A percentile compares a stretch with the other conserved stretches of the same genome.
Evolutionary conservation across 2,329 filamentous ascomycete genomes (phyloP).

Genomic region (Talaromyces rugulosus): DNA sequence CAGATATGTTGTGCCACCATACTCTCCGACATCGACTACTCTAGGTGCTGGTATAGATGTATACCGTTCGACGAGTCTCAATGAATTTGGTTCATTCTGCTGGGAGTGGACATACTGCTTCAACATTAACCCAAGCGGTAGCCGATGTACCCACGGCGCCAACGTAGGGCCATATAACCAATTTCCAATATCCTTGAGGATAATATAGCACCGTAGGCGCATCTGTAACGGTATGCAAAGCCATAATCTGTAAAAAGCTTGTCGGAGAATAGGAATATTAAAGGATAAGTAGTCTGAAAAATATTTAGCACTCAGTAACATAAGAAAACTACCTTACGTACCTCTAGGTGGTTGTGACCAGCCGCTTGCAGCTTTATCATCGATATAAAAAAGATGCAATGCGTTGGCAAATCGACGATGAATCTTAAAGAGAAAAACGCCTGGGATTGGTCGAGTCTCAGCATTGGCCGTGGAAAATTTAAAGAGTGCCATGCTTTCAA

Average conservation of each 20-base stretch:
- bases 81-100: neutral
- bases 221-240: neutral
- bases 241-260: neutral
- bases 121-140: neutral
- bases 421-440: constrained; percentile 9
- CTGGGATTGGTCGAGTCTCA: constrained; percentile 6
- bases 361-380: constrained; percentile 10
- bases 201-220: neutral
- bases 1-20: neutral
- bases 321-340: neutral
- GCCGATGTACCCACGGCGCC: neutral
- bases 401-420: constrained; percentile 13
- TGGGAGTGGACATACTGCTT: neutral
- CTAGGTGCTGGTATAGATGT: neutral
- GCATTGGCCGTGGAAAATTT: constrained; percentile 7
- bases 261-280: neutral
- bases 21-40: neutral
- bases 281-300: neutral
- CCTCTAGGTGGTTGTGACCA: constrained; percentile 7
- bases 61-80: neutral
- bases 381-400: constrained; percentile 14
- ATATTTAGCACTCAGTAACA: neutral
- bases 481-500: constrained; percentile 1
- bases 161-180: neutral
- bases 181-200: neutral